These are phyloP conservation scores for Cenchrus americanus DNA, from an alignment of 176 grass and related monocot genomes.

Conservation along the genomic window DNA sequence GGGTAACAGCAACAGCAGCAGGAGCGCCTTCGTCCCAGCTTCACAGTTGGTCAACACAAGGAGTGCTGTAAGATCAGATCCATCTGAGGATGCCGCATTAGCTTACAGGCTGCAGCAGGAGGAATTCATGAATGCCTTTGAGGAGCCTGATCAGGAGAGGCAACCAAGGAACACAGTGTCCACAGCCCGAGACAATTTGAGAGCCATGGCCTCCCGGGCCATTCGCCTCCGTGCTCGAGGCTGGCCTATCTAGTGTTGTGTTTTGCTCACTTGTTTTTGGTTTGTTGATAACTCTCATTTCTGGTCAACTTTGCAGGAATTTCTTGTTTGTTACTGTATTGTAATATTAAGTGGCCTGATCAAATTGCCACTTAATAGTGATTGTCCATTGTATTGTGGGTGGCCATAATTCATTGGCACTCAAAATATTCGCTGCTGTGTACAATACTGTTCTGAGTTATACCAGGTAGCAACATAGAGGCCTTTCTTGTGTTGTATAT, in stretches of 20 bases:
- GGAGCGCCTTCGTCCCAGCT: slow-evolving; percentile 47
- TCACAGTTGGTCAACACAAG: slow-evolving; percentile 43
- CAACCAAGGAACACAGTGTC: slow-evolving; percentile 44
- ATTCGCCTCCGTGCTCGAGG: slow-evolving; percentile 52
- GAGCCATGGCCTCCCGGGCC: slow-evolving; percentile 69
- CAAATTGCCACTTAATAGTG: neutral
- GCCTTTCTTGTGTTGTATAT: neutral
- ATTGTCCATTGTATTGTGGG: neutral
- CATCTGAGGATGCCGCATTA: slow-evolving; percentile 72
- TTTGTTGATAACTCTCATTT: neutral
- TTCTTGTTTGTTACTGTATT: slow-evolving; percentile 1
- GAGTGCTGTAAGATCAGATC: slow-evolving; percentile 26
- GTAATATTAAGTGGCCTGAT: neutral
- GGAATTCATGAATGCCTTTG: slow-evolving; percentile 78
- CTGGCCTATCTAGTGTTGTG: slow-evolving; percentile 45
- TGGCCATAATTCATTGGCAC: neutral
- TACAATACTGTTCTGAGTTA: neutral
- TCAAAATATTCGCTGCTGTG: neutral
- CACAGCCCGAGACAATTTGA: slow-evolving; percentile 63
- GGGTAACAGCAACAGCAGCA: slow-evolving; percentile 32
- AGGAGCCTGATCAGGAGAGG: slow-evolving; percentile 39
- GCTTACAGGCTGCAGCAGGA: slow-evolving; percentile 83
- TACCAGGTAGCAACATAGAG: neutral
- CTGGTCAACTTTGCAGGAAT: neutral
- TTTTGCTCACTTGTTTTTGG: slow-evolving; percentile 16